phyloP scores from a whole-genome alignment of 305 asterid genomes.

The Rubia tinctorum region DNA sequence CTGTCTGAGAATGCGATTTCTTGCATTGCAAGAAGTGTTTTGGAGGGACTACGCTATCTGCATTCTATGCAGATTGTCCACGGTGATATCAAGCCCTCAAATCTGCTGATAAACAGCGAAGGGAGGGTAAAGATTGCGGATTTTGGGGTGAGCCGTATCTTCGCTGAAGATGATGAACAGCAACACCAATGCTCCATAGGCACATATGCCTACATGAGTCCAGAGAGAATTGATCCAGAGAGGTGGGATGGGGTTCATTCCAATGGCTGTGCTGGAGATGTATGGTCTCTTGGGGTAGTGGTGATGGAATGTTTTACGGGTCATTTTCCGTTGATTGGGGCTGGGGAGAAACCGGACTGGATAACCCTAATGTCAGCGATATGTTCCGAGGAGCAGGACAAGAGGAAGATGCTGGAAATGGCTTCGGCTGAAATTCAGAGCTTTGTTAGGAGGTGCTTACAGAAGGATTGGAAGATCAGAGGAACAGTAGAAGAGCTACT shows the following conservation, averaged over 20 bases:
- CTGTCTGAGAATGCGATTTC: conserved; percentile 16
- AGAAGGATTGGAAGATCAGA: conserved; percentile 46
- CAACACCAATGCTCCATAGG: conserved; percentile 21
- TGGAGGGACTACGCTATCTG: conserved; percentile 22
- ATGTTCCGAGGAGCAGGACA: conserved; percentile 35
- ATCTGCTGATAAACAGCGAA: conserved; percentile 26
- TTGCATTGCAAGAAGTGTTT: conserved; percentile 21
- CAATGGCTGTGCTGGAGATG: conserved; percentile 38
- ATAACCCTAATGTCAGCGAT: conserved; percentile 34
- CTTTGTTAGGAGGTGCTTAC: conserved; percentile 44
- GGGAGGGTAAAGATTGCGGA: conserved; percentile 31
- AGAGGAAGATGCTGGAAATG: conserved; percentile 23
- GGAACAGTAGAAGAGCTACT: conserved; percentile 19
- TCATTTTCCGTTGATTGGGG: conserved; percentile 35
- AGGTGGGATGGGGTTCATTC: conserved; percentile 33
- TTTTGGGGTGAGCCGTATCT: conserved; percentile 24
- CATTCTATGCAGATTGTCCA: conserved; percentile 32
- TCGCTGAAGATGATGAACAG: conserved; percentile 1
- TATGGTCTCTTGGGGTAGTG: conserved; percentile 52
- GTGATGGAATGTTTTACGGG: conserved; percentile 45
- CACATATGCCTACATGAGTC: conserved; percentile 52
- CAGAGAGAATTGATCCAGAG: conserved; percentile 47
- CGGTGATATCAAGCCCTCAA: conserved; percentile 34
- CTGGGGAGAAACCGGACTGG: conserved; percentile 44
- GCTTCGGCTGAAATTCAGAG: conserved; percentile 39